Conservation (phyloP, 345 rosid genomes). For the Lumnitzera littorea region DNA sequence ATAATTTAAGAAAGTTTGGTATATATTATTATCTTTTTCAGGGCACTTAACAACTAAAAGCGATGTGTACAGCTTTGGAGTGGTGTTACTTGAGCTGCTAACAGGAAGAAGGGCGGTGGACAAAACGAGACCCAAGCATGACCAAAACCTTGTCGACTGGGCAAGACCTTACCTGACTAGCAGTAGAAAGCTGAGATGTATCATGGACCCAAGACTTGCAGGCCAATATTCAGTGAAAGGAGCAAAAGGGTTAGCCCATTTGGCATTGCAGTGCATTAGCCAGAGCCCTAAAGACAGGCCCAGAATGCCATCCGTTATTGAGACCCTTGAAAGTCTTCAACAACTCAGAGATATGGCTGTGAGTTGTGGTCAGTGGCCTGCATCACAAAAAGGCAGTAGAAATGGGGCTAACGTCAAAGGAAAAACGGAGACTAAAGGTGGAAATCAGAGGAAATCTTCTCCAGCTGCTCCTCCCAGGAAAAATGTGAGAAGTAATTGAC, state of each 20-base stretch:
- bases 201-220: constrained; percentile 67
- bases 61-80: constrained; percentile 87
- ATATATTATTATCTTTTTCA: constrained; percentile 16
- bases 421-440: constrained; percentile 20
- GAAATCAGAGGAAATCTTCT: constrained; percentile 32
- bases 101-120: constrained; percentile 86
- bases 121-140: constrained; percentile 53
- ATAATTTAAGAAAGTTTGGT: no score
- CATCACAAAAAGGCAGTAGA: constrained; percentile 21
- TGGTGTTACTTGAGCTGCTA: constrained; percentile 70
- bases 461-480: constrained; percentile 25
- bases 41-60: constrained; percentile 91
- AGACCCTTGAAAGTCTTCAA: constrained; percentile 51
- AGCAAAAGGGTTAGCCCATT: constrained; percentile 61
- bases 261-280: constrained; percentile 66
- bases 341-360: constrained; percentile 73
- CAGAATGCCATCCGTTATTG: constrained; percentile 58
- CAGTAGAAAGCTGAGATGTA: constrained; percentile 57
- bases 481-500: constrained; percentile 2
- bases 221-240: constrained; percentile 88
- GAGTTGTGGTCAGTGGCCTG: constrained; percentile 63
- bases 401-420: constrained; percentile 27
- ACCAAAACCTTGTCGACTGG: constrained; percentile 83
- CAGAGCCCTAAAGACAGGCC: constrained; percentile 88
- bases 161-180: constrained; percentile 65